These are phyloP conservation scores for Colletotrichum sp. DNA, from an alignment of 2,329 filamentous ascomycete genomes.

Conservation along the genomic window DNA sequence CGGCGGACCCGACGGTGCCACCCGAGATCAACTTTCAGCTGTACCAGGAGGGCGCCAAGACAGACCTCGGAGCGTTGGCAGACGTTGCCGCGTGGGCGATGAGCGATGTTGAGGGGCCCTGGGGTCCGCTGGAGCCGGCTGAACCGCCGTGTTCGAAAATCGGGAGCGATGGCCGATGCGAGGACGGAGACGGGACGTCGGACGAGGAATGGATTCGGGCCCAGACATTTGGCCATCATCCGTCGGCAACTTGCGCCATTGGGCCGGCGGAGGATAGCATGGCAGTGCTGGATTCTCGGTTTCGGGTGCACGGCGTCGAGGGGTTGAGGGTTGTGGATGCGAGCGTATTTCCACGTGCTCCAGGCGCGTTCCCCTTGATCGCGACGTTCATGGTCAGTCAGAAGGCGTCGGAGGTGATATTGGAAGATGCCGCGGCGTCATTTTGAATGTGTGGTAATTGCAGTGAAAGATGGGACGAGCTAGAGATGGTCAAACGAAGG, in stretches of 20 bases:
- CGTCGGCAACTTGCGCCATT: slow-evolving; percentile 60
- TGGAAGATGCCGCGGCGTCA: not conserved
- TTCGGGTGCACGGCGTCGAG: slow-evolving; percentile 59
- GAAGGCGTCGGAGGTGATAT: slow-evolving; percentile 58
- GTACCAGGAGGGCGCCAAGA: slow-evolving; percentile 53
- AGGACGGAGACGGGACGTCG: slow-evolving; percentile 37
- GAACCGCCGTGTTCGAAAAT: slow-evolving; percentile 13
- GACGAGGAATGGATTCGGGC: slow-evolving; percentile 45
- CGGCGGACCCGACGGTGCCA: slow-evolving; percentile 65
- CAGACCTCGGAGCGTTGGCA: slow-evolving; percentile 40
- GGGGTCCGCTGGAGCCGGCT: slow-evolving; percentile 22
- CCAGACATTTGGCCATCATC: slow-evolving; percentile 60
- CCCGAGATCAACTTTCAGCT: slow-evolving; percentile 67
- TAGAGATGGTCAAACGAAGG: not conserved
- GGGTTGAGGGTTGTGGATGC: slow-evolving; percentile 68
- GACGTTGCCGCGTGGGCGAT: slow-evolving; percentile 33
- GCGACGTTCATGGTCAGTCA: slow-evolving; percentile 57
- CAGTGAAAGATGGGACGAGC: not conserved
- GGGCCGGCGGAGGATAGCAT: slow-evolving; percentile 56
- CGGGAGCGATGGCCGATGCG: slow-evolving; percentile 23
- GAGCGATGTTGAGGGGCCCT: not conserved
- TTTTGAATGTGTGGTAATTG: not conserved
- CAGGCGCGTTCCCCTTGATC: slow-evolving; percentile 47
- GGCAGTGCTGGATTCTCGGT: slow-evolving; percentile 62
- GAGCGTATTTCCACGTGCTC: slow-evolving; percentile 54